Evolutionary conservation across 23 red algal species (phyloP).

Genomic region (Pyropia yezoensis): DNA sequence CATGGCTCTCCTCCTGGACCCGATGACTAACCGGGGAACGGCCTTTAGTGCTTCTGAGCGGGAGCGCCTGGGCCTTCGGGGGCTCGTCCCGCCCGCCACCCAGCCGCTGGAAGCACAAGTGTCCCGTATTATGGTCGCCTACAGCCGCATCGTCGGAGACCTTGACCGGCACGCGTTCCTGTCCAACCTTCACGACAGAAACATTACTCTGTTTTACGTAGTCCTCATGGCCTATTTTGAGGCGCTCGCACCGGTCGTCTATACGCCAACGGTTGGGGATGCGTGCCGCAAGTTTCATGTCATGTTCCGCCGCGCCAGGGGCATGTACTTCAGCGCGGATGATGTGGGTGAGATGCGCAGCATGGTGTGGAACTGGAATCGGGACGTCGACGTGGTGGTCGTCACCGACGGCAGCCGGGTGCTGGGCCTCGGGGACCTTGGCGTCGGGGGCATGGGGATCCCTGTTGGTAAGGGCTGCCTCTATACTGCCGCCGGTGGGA

Average conservation of each 20-base stretch:
- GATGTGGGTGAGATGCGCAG: constrained; percentile 66
- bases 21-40: constrained; percentile 74
- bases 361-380: constrained; percentile 94
- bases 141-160: constrained; percentile 20
- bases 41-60: constrained; percentile 73
- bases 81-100: constrained; percentile 73
- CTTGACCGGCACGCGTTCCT: constrained; percentile 78
- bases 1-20: constrained; percentile 70
- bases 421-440: constrained; percentile 68
- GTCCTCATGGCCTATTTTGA: constrained; percentile 70
- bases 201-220: constrained; percentile 84
- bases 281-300: constrained; percentile 76
- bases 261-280: constrained; percentile 89
- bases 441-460: constrained; percentile 62
- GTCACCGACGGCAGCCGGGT: constrained; percentile 94
- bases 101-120: constrained; percentile 71
- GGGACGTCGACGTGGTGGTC: constrained; percentile 84
- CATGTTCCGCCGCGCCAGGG: constrained; percentile 86
- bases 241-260: constrained; percentile 87
- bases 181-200: constrained; percentile 72
- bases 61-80: constrained; percentile 74
- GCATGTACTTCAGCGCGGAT: constrained; percentile 80
- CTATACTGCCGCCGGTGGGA: constrained; percentile 79
- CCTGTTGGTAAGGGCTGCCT: constrained; percentile 92
- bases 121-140: constrained; percentile 57